These are phyloP conservation scores for Tetrapisispora iriomotensis DNA, from an alignment of 805 yeast genomes.

Conservation along the genomic window DNA sequence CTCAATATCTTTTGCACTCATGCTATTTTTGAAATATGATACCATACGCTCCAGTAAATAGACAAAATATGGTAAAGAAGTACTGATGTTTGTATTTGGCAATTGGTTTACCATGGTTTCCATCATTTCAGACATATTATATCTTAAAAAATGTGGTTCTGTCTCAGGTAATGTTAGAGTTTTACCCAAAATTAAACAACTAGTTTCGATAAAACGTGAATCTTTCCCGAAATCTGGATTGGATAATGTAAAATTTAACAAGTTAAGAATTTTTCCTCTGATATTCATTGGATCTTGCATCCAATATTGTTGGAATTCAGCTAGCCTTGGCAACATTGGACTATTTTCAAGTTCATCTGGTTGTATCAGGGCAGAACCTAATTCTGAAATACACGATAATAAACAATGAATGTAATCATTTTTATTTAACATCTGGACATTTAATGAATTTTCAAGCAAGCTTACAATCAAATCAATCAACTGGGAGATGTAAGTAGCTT, in stretches of 20 bases:
- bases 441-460: constrained; percentile 7
- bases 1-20: constrained; percentile 29
- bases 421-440: constrained; percentile 14
- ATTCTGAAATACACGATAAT: constrained; percentile 52
- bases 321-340: constrained; percentile 11
- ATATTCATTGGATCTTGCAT: constrained; percentile 36
- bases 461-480: constrained; percentile 26
- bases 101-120: constrained; percentile 19
- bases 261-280: constrained; percentile 35
- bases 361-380: constrained; percentile 58
- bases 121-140: constrained; percentile 21
- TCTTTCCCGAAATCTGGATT: constrained; percentile 33
- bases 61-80: constrained; percentile 36
- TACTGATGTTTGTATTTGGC: constrained; percentile 21
- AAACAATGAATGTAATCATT: constrained; percentile 46
- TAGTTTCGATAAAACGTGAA: constrained; percentile 47
- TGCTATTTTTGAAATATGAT: constrained; percentile 27
- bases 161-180: constrained; percentile 20
- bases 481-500: constrained; percentile 31
- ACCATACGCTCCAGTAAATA: constrained; percentile 38
- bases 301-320: constrained; percentile 38
- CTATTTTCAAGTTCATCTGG: constrained; percentile 37
- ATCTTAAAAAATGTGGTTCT: constrained; percentile 25
- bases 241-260: constrained; percentile 32
- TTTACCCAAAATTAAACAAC: constrained; percentile 46